Conservation (phyloP, 495 filamentous ascomycete genomes). For the Penicillium argentinense region DNA sequence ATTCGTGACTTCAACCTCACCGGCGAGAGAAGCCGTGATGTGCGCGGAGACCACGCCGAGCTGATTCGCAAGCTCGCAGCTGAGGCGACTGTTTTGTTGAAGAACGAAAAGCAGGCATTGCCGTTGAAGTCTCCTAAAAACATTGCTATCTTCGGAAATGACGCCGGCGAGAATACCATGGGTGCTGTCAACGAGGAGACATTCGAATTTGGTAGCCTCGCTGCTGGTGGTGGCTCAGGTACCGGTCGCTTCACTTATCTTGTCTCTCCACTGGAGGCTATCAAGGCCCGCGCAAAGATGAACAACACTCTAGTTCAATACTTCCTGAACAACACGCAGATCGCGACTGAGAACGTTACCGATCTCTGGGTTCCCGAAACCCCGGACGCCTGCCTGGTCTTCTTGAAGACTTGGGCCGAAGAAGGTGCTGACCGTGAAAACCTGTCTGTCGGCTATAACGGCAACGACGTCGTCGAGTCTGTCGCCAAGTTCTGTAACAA, state of each 20-base stretch:
- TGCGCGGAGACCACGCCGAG: constrained; percentile 50
- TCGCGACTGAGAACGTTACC: constrained; percentile 47
- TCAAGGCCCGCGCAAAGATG: constrained; percentile 54
- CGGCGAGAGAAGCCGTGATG: constrained; percentile 46
- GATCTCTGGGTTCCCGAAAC: constrained; percentile 27
- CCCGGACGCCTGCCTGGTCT: constrained; percentile 61
- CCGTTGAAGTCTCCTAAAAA: constrained; percentile 52
- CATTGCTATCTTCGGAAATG: constrained; percentile 61
- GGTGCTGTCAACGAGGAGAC: no score
- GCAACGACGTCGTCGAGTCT: constrained; percentile 54
- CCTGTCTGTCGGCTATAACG: constrained; percentile 50
- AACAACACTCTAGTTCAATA: constrained; percentile 45
- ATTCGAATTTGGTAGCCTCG: constrained; percentile 59
- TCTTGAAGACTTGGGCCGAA: constrained; percentile 54
- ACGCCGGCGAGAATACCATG: constrained; percentile 54
- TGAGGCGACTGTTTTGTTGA: constrained; percentile 60
- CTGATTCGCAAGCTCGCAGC: constrained; percentile 58
- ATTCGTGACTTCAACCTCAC: constrained; percentile 54
- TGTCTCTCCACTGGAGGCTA: constrained; percentile 59
- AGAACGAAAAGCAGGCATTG: constrained; percentile 56
- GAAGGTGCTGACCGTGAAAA: constrained; percentile 59
- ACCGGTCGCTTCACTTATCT: constrained; percentile 49
- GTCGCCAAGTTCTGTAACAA: constrained; percentile 57
- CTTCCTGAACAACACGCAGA: constrained; percentile 38
- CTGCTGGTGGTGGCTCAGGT: constrained; percentile 60